phyloP scores from a whole-genome alignment of 2,329 filamentous ascomycete species.

The Cucurbitaria berberidis region DNA sequence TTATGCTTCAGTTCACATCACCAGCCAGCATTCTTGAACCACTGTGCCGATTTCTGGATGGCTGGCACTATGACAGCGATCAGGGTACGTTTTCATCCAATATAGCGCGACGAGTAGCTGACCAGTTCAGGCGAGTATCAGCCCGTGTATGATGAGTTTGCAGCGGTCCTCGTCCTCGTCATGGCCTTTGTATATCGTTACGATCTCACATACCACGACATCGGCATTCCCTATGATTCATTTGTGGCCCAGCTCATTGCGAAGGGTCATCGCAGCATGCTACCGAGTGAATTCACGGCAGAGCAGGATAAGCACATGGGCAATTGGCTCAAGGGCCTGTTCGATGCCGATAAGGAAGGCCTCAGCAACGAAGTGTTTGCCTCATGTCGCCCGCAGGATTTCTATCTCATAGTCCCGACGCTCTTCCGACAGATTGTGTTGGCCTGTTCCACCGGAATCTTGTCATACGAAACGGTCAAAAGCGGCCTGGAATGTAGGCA shows the following conservation, averaged over 20 bases:
- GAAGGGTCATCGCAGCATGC: slow-evolving; percentile 63
- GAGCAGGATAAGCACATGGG: slow-evolving; percentile 71
- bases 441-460: slow-evolving; percentile 68
- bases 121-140: slow-evolving; percentile 70
- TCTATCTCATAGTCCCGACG: slow-evolving; percentile 78
- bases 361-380: slow-evolving; percentile 82
- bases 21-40: slow-evolving; percentile 73
- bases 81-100: slow-evolving; percentile 56
- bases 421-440: slow-evolving; percentile 77
- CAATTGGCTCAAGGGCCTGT: slow-evolving; percentile 79
- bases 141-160: slow-evolving; percentile 85
- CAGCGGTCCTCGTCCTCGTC: slow-evolving; percentile 74
- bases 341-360: slow-evolving; percentile 69
- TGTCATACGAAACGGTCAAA: slow-evolving; percentile 74
- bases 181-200: slow-evolving; percentile 80
- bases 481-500: slow-evolving; percentile 75
- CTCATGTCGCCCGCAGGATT: slow-evolving; percentile 80
- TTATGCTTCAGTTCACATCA: slow-evolving; percentile 77
- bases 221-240: slow-evolving; percentile 68
- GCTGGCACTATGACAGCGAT: slow-evolving; percentile 82
- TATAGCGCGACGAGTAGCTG: slow-evolving; percentile 7
- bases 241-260: slow-evolving; percentile 72
- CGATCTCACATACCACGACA: slow-evolving; percentile 66
- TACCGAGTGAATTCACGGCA: slow-evolving; percentile 66
- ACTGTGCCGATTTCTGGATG: slow-evolving; percentile 75